Base-by-base conservation (phyloP, 1,139 yeast genomes). In the Pichia sp. region DNA sequence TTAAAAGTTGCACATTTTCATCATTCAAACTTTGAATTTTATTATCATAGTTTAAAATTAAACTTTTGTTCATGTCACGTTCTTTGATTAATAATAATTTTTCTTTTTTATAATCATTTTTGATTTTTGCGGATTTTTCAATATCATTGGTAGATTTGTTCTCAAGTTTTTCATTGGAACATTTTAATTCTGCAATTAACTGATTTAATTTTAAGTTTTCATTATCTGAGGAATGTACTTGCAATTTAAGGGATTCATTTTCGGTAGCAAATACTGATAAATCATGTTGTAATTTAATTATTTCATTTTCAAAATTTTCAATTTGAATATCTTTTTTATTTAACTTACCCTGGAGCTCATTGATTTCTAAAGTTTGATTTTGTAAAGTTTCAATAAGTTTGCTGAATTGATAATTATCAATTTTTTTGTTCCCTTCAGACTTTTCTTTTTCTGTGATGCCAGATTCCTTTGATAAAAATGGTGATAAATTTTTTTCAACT, bases 261-360 rank as follows among this genome's bases (percentile, higher is more conserved):
- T 28, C 11, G 6, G 35, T 25, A 4, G 20, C 26, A 22, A 49
- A 41, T 8, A 20, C 28, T 11, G 46, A 43, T 23, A 43, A 48
- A 11, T 52, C 53, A 23, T 35, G 30, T 6, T 26, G 16, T 36
- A 25, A 48, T 20, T 11, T 48, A 10, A 16, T 40, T 41, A 24
- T 41, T 37, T 27, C 37, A 39, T 22, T 37, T 36, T 35, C 44
- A 42, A 35, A 36, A 27, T 40, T 39, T 2, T 16, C 25, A 9
- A 36, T 24, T 27, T 33, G 38, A 16, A 35, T 38, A n/a, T 31
- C 29, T 8, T 39, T 40, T 34, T 42, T 35, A 27, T 23, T 29
- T n/a, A 46, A n/a, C 22, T 35, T 12, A 11, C 23, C 29, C 27
- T 45, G 30, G 9, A 41, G 32, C 4, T 35, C 20, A 10, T 39